Conservation (phyloP, 345 rosid species). For the Gossypium stocksii region DNA sequence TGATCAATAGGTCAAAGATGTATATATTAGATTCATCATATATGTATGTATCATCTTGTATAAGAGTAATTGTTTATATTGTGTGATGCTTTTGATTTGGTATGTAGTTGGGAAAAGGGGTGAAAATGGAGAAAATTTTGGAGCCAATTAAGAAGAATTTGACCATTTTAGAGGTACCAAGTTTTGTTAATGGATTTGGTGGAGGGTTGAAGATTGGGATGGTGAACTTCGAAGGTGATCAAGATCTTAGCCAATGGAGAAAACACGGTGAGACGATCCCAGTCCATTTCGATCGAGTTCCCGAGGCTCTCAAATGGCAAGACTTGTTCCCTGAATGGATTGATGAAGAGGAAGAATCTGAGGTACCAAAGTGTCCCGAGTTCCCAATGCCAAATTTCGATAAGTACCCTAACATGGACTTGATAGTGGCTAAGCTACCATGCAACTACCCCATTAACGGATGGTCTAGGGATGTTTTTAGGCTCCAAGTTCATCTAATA, state of each 20-base stretch:
- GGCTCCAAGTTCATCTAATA: conserved; percentile 79
- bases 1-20: background rate
- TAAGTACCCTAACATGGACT: conserved; percentile 44
- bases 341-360: conserved; percentile 82
- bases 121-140: conserved; percentile 56
- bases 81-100: background rate
- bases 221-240: conserved; percentile 67
- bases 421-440: conserved; percentile 72
- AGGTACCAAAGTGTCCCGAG: conserved; percentile 71
- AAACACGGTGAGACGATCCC: conserved; percentile 45
- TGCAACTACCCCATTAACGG: conserved; percentile 72
- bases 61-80: too few species aligned
- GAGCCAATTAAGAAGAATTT: conserved; percentile 24
- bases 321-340: conserved; percentile 95
- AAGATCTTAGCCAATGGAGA: conserved; percentile 49
- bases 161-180: conserved; percentile 60
- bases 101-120: conserved; percentile 44
- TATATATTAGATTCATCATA: background rate
- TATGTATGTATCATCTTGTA: background rate
- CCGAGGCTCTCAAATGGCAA: conserved; percentile 59
- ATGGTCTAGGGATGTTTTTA: conserved; percentile 74
- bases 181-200: conserved; percentile 44
- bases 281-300: conserved; percentile 49
- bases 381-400: conserved; percentile 75
- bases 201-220: conserved; percentile 64